These are phyloP conservation scores for Chondrostereum purpureum DNA, from an alignment of 1,284 basidiomycete species.

Conservation along the genomic window DNA sequence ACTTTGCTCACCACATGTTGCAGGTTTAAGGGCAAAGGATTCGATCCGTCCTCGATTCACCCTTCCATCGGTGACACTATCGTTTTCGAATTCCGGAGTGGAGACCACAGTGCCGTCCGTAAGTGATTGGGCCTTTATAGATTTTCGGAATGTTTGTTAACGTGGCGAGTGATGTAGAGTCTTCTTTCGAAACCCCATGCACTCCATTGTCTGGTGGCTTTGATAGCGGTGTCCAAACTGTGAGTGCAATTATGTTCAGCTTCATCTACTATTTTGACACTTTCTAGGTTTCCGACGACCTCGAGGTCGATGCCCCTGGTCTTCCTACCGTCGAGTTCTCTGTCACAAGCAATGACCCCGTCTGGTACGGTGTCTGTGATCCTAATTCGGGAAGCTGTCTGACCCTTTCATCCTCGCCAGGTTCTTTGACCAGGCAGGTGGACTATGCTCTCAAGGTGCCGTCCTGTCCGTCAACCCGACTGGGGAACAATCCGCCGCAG, in stretches of 20 bases:
- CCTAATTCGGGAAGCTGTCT: neutral
- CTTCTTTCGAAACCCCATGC: neutral
- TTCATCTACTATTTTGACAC: neutral
- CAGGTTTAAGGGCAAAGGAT: conserved; percentile 31
- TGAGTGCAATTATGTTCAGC: neutral
- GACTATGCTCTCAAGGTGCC: conserved; percentile 26
- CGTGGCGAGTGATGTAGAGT: neutral
- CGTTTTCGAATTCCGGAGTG: conserved; percentile 30
- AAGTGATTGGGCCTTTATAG: no score
- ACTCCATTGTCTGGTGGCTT: neutral
- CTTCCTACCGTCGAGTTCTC: conserved; percentile 23
- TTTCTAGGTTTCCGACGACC: neutral
- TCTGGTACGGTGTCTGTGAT: conserved; percentile 20
- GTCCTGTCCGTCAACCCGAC: conserved; percentile 30
- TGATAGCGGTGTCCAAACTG: neutral
- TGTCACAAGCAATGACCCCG: conserved; percentile 26
- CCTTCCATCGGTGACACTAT: conserved; percentile 26
- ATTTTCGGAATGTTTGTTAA: neutral
- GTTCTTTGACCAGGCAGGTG: conserved; percentile 34
- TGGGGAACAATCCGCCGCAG: conserved; percentile 18
- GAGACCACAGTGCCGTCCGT: conserved; percentile 30
- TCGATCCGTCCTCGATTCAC: conserved; percentile 30
- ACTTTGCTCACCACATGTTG: neutral
- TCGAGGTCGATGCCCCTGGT: conserved; percentile 13
- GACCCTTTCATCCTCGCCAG: conserved; percentile 14